phyloP scores from a whole-genome alignment of 2,329 filamentous ascomycete genomes.

The Elsinoe batatas region DNA sequence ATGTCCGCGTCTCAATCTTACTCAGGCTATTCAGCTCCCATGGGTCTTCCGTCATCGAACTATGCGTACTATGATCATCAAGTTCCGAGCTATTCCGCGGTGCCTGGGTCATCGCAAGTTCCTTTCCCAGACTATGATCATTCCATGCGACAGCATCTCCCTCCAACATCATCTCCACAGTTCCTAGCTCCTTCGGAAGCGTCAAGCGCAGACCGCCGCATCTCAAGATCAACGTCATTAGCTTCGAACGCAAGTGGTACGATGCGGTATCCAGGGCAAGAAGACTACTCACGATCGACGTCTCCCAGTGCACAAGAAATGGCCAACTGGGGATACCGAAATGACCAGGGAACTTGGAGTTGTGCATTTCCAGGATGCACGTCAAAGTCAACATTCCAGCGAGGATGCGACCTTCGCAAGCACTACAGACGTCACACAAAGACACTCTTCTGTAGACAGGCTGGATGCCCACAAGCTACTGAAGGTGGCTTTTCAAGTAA shows the following conservation, averaged over 20 bases:
- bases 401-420: conserved; percentile 53
- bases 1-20: neutral
- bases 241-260: conserved; percentile 22
- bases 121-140: conserved; percentile 6
- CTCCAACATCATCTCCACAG: conserved; percentile 5
- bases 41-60: neutral
- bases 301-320: conserved; percentile 27
- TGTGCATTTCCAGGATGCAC: conserved; percentile 51
- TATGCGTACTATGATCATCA: conserved; percentile 3
- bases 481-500: conserved; percentile 53
- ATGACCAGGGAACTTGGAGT: conserved; percentile 44
- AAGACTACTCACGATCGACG: conserved; percentile 23
- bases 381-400: conserved; percentile 48
- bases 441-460: conserved; percentile 49
- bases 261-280: conserved; percentile 17
- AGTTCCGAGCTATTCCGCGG: conserved; percentile 3
- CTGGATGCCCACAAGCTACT: conserved; percentile 47
- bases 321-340: conserved; percentile 32
- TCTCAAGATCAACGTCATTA: conserved; percentile 21
- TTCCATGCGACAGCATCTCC: conserved; percentile 1
- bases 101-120: conserved; percentile 2
- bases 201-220: conserved; percentile 7
- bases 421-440: conserved; percentile 55
- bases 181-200: conserved; percentile 14
- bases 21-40: conserved; percentile 1